Percentiles rank a stretch among this genome's conserved stretches.
These are phyloP conservation scores for Emericellopsis atlantica DNA, from an alignment of 2,329 filamentous ascomycete genomes.

Conservation along the genomic window DNA sequence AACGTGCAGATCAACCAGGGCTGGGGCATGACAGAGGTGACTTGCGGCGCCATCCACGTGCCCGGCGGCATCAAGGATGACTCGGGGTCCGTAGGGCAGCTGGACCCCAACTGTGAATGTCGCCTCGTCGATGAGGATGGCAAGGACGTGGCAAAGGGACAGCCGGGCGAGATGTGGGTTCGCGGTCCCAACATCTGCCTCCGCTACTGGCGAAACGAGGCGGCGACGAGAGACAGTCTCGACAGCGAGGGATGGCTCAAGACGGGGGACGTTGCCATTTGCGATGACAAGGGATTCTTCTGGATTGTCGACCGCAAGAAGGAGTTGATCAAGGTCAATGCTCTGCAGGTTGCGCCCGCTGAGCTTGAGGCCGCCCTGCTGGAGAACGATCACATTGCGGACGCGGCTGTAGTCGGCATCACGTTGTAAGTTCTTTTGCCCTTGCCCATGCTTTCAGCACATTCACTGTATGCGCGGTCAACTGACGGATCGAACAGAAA, in stretches of 20 bases:
- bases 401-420: conserved; percentile 42
- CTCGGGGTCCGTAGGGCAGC: conserved; percentile 35
- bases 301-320: conserved; percentile 36
- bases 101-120: conserved; percentile 39
- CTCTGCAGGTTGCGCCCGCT: conserved; percentile 46
- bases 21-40: conserved; percentile 50
- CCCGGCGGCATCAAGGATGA: conserved; percentile 20
- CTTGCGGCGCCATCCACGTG: conserved; percentile 26
- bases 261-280: conserved; percentile 43
- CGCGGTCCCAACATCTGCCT: conserved; percentile 44
- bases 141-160: conserved; percentile 29
- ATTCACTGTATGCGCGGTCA: no score
- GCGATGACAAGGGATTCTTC: conserved; percentile 31
- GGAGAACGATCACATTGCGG: conserved; percentile 35
- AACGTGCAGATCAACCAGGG: conserved; percentile 32
- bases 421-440: conserved; percentile 23
- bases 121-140: conserved; percentile 41
- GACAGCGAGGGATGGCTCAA: conserved; percentile 42
- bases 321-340: conserved; percentile 48
- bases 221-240: conserved; percentile 36
- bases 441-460: background rate
- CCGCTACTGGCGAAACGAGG: conserved; percentile 44
- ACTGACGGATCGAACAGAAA: conserved; percentile 13
- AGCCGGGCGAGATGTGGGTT: conserved; percentile 40
- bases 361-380: conserved; percentile 40